Evolutionary conservation across 352 stramenopile genomes (phyloP).

Genomic region (Stramenopiles sp.): DNA sequence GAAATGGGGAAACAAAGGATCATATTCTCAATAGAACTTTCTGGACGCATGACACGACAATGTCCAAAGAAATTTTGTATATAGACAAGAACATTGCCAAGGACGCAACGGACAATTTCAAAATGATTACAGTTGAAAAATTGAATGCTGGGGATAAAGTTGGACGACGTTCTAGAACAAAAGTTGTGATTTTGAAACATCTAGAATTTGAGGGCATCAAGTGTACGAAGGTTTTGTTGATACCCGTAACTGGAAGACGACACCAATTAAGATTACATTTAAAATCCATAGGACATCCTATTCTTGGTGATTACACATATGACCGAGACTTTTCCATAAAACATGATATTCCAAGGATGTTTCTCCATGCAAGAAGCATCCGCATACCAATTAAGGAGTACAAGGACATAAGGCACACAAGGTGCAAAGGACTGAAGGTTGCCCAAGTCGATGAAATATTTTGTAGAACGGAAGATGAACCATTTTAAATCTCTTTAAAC

Average conservation of each 20-base stretch:
- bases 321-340: background rate
- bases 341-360: background rate
- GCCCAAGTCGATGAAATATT: background rate
- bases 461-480: background rate
- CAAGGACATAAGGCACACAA: background rate
- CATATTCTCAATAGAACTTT: background rate
- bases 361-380: background rate
- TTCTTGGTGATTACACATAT: conserved; percentile 54
- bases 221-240: conserved; percentile 24
- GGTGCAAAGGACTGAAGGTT: background rate
- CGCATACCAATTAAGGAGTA: background rate
- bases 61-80: background rate
- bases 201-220: background rate
- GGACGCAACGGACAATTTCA: background rate
- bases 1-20: background rate
- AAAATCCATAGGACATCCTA: conserved; percentile 62
- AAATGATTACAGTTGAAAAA: background rate
- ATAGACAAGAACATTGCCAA: background rate
- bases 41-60: background rate
- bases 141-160: background rate
- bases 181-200: background rate
- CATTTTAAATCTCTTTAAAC: background rate
- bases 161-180: background rate
- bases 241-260: conserved; percentile 53
- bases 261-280: conserved; percentile 84